Percentiles rank a stretch among this genome's conserved stretches.
These are phyloP conservation scores for Penicillium palitans DNA, from an alignment of 2,329 filamentous ascomycete species.

Conservation along the genomic window DNA sequence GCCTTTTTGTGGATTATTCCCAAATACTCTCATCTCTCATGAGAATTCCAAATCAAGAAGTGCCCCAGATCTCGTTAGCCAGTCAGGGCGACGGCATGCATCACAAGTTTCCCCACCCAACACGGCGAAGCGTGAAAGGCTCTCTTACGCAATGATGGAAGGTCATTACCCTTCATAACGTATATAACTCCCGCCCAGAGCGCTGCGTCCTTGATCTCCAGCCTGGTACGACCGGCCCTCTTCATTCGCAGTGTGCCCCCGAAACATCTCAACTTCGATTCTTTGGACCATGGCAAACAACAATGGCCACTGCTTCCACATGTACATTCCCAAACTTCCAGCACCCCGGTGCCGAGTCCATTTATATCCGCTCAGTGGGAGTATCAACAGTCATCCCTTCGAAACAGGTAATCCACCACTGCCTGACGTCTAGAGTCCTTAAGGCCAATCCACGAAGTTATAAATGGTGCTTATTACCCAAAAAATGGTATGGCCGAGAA, in stretches of 20 bases:
- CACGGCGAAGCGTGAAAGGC: too few species aligned
- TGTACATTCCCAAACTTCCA: not conserved
- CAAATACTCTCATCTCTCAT: too few species aligned
- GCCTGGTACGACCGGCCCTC: not conserved
- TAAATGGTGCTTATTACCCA: too few species aligned
- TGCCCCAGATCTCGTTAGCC: too few species aligned
- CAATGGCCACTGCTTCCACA: not conserved
- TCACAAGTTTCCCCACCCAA: too few species aligned
- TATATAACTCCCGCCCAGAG: not conserved
- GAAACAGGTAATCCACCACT: not conserved
- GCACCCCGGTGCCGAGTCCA: not conserved
- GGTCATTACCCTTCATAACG: not conserved
- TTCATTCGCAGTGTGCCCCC: not conserved
- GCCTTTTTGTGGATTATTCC: too few species aligned
- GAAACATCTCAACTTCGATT: not conserved
- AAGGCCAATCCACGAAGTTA: too few species aligned
- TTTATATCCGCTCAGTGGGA: not conserved
- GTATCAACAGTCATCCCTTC: not conserved
- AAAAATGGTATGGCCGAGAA: too few species aligned
- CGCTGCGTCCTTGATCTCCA: not conserved
- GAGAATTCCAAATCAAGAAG: too few species aligned
- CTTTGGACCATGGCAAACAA: not conserved
- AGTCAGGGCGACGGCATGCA: too few species aligned
- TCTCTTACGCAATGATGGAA: fast-evolving
- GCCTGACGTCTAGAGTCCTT: too few species aligned